Evolutionary conservation across 768 basidiomycete species (phyloP).

Genomic region (Coprinellus micaceus): DNA sequence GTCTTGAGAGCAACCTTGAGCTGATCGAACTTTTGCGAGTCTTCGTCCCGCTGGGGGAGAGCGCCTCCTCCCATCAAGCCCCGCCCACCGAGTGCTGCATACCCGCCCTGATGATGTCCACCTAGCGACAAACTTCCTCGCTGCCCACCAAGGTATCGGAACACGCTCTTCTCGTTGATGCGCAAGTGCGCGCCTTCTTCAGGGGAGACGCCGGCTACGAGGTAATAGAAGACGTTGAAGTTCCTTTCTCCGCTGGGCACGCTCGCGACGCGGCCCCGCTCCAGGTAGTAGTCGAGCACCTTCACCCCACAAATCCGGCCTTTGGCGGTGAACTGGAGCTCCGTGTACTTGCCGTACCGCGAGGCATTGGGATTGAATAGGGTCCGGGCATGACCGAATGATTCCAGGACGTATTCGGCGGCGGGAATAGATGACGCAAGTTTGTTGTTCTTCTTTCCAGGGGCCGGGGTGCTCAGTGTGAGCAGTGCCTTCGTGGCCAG

Average conservation of each 20-base stretch:
- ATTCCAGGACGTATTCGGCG: conserved; percentile 91
- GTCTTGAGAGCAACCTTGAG: conserved; percentile 92
- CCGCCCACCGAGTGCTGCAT: neutral
- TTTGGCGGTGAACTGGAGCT: conserved; percentile 92
- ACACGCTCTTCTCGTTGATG: conserved; percentile 74
- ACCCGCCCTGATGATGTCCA: neutral
- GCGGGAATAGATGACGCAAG: conserved; percentile 84
- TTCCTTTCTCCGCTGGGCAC: conserved; percentile 91
- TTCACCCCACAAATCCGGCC: conserved; percentile 88
- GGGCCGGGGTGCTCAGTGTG: conserved; percentile 83
- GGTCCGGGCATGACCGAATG: conserved; percentile 90
- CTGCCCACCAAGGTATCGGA: conserved; percentile 62
- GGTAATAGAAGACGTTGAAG: conserved; percentile 97
- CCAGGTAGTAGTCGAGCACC: conserved; percentile 95
- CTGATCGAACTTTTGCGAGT: conserved; percentile 86
- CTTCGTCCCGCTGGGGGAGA: conserved; percentile 62
- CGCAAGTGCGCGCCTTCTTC: conserved; percentile 91
- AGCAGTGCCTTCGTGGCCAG: conserved; percentile 89
- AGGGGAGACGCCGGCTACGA: conserved; percentile 82
- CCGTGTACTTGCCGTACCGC: conserved; percentile 96
- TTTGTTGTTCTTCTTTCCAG: conserved; percentile 93
- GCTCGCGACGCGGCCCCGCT: conserved; percentile 83
- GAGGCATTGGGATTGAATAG: conserved; percentile 94
- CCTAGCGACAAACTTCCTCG: neutral
- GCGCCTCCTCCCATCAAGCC: conserved; percentile 20